Base-by-base conservation (phyloP, 2,329 filamentous ascomycete species). In the Fragosphaeria purpurea region DNA sequence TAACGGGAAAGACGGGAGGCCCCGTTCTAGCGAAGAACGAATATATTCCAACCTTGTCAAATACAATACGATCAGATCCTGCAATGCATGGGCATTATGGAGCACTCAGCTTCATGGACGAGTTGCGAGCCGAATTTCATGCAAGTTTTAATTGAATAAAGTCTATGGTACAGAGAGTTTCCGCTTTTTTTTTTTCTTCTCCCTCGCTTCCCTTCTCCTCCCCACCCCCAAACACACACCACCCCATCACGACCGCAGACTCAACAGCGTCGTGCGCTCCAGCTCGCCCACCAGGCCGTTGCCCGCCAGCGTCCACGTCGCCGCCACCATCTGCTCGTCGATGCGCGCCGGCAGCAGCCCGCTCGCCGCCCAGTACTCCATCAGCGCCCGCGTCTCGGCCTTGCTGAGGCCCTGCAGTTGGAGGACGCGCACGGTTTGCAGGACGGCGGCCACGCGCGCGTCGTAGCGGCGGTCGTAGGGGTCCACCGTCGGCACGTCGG, bases 321-420 rank as follows among this genome's bases (percentile, higher is more conserved):
- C 86, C 30, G 77, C 74, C 38, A 96, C 84, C 55, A 77, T 74
- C 56, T 71, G 72, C 62, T 90, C 82, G 60, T 86, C 83, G 46
- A 96, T 75, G 44, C 72, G 74, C 54, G 78, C 73, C 56, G 86
- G 79, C 62, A 95, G 65, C 63, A 95, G 73, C 10, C 91, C 93
- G 65, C 88, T 94, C 38, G 80, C 81, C 5, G 88, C 89, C 75
- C 91, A 97, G 70, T 96, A 97, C 71, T 96, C 89, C 81, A 97
- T 84, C 59, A 95, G 72, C 1, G 81, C 76, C 53, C 84, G 79
- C 9, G 87, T 82, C 69, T 97, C 91, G 2, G 75, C 69, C 67
- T 83, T 86, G 59, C 72, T 83, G 57, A 96, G 61, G 7, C 87
- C 85, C 41, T 77, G 74, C 22, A 95, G 63, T 22, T 77, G 74